Percentiles rank a stretch among this genome's conserved stretches.
Evolutionary conservation across 306 rosid genomes (phyloP).

Genomic region (Coriaria nepalensis): DNA sequence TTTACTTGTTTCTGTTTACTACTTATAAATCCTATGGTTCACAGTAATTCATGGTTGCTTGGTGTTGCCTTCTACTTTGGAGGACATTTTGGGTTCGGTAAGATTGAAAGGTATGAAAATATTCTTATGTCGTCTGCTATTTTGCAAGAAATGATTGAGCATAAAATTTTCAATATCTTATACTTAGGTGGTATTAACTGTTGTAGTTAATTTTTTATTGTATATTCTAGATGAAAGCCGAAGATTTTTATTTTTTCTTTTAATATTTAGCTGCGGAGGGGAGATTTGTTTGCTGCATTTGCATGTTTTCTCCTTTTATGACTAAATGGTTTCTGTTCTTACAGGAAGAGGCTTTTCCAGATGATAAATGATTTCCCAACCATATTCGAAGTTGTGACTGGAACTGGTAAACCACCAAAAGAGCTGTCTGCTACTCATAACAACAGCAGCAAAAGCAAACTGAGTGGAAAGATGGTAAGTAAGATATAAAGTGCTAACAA

Average conservation of each 20-base stretch:
- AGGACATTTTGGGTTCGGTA: constrained; percentile 96
- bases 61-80: constrained; percentile 93
- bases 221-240: too few species aligned
- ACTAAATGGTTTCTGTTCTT: not conserved
- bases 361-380: constrained; percentile 96
- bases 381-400: constrained; percentile 86
- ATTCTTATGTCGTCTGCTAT: constrained; percentile 2
- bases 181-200: too few species aligned
- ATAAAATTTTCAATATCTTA: too few species aligned
- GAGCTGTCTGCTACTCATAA: constrained; percentile 43
- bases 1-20: too few species aligned
- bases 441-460: constrained; percentile 76
- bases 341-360: constrained; percentile 82
- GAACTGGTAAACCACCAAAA: constrained; percentile 48
- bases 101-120: constrained; percentile 77
- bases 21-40: too few species aligned
- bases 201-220: too few species aligned
- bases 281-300: too few species aligned
- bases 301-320: too few species aligned
- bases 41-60: constrained; percentile 95
- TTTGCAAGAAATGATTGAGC: not conserved
- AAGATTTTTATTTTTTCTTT: too few species aligned
- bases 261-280: too few species aligned
- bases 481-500: constrained; percentile 2
- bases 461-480: constrained; percentile 57